Conservation (phyloP, 208 protist genomes). For the Kentomonas sorsogonicus region DNA sequence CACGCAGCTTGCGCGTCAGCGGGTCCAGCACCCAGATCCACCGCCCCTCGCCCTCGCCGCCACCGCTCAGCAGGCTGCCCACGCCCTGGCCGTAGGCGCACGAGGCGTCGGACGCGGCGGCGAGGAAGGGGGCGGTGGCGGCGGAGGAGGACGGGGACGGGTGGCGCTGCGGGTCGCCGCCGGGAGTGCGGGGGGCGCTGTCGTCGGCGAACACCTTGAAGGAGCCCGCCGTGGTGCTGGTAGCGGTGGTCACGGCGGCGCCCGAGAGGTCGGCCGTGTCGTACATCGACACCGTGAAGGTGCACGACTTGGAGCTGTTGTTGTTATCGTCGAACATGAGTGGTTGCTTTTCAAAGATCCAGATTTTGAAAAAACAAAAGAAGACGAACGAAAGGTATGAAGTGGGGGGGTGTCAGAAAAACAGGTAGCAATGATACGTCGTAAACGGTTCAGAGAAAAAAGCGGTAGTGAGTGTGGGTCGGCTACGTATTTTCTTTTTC, state of each 20-base stretch:
- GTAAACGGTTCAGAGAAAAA: too few relatives aligned
- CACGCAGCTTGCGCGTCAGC: conserved; percentile 79
- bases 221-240: neutral
- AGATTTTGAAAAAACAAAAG: too few relatives aligned
- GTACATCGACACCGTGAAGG: too few relatives aligned
- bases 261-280: too few relatives aligned
- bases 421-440: too few relatives aligned
- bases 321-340: too few relatives aligned
- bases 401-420: too few relatives aligned
- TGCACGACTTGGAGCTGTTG: too few relatives aligned
- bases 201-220: neutral
- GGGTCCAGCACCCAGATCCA: conserved; percentile 89
- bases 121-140: neutral
- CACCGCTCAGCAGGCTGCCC: conserved; percentile 24
- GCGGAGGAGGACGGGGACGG: neutral
- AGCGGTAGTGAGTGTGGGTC: too few relatives aligned
- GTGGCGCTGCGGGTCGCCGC: neutral
- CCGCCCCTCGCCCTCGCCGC: conserved; percentile 35
- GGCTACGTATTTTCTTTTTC: neutral
- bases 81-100: neutral
- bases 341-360: too few relatives aligned
- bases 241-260: too few relatives aligned
- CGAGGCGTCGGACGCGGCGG: neutral
- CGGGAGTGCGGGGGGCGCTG: neutral
- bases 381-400: too few relatives aligned